These are phyloP conservation scores for Malus sieversii DNA, from an alignment of 306 rosid genomes.

Conservation along the genomic window DNA sequence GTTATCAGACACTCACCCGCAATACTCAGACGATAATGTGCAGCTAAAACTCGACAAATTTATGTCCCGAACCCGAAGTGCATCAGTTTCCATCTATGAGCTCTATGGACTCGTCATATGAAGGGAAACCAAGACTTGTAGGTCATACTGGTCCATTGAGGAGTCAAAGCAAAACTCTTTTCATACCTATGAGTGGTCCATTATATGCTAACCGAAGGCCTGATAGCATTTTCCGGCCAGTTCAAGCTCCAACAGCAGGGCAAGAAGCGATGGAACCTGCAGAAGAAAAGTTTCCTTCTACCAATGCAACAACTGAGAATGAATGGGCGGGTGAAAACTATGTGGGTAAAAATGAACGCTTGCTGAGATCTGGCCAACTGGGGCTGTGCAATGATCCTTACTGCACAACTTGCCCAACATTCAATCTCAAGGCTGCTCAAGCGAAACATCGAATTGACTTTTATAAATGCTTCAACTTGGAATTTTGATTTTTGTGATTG, in stretches of 20 bases:
- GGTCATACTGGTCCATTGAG: constrained; percentile 78
- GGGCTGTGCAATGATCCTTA: constrained; percentile 92
- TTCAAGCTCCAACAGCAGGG: constrained; percentile 20
- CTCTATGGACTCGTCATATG: constrained; percentile 35
- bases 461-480: too few species aligned
- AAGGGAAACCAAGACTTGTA: constrained; percentile 38
- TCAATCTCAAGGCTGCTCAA: constrained; percentile 35
- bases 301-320: constrained; percentile 9
- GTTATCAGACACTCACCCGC: constrained; percentile 34
- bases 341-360: constrained; percentile 50
- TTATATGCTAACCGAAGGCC: constrained; percentile 23
- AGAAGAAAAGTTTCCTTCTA: constrained; percentile 33
- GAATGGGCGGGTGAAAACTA: constrained; percentile 33
- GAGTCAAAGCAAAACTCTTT: constrained; percentile 41
- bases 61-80: constrained; percentile 43
- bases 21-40: constrained; percentile 21
- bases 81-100: constrained; percentile 50
- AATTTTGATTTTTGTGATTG: too few species aligned
- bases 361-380: constrained; percentile 76
- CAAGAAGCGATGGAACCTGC: constrained; percentile 24
- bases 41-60: constrained; percentile 31
- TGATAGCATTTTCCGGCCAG: constrained; percentile 26
- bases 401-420: constrained; percentile 84
- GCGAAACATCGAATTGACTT: constrained; percentile 20
- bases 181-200: constrained; percentile 66